These are phyloP conservation scores for Scedosporium boydii DNA, from an alignment of 2,329 filamentous ascomycete species.

Conservation along the genomic window DNA sequence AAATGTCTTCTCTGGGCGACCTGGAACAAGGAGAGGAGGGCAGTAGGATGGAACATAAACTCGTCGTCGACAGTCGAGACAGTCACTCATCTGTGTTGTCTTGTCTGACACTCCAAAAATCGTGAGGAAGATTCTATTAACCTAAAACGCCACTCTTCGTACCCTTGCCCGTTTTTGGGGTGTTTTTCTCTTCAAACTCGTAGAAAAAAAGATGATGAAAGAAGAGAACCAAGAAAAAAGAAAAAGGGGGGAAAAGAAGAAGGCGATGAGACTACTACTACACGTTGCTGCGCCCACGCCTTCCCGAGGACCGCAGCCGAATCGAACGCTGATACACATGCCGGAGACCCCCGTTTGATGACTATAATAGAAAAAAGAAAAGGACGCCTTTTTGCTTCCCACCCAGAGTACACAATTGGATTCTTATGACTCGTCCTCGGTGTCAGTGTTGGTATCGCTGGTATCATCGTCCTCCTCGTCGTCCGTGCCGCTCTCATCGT, in stretches of 20 bases:
- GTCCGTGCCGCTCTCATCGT: conserved; percentile 71
- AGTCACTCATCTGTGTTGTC: no score
- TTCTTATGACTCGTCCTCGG: conserved; percentile 47
- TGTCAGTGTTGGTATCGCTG: conserved; percentile 60
- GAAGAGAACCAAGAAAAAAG: neutral
- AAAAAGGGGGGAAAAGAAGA: conserved; percentile 4
- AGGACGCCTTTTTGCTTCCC: no score
- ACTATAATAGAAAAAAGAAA: neutral
- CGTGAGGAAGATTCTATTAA: conserved; percentile 6
- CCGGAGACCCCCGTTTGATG: neutral
- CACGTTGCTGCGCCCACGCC: conserved; percentile 4
- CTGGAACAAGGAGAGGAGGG: no score
- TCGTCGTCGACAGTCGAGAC: no score
- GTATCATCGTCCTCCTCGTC: conserved; percentile 62
- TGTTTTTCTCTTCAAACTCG: neutral
- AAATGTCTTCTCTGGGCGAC: no score
- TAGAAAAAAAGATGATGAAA: neutral
- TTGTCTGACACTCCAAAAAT: no score
- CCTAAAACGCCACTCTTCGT: conserved; percentile 1
- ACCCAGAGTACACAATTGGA: neutral
- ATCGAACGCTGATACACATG: conserved; percentile 6
- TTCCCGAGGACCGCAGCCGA: conserved; percentile 3
- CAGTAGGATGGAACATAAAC: no score
- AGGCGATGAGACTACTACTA: conserved; percentile 7
- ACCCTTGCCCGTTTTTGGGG: conserved; percentile 1